Evolutionary conservation across 106 monocot species (phyloP), one percentile per base, ranked within the genome.

Genomic region (Dioscorea dumetorum): DNA sequence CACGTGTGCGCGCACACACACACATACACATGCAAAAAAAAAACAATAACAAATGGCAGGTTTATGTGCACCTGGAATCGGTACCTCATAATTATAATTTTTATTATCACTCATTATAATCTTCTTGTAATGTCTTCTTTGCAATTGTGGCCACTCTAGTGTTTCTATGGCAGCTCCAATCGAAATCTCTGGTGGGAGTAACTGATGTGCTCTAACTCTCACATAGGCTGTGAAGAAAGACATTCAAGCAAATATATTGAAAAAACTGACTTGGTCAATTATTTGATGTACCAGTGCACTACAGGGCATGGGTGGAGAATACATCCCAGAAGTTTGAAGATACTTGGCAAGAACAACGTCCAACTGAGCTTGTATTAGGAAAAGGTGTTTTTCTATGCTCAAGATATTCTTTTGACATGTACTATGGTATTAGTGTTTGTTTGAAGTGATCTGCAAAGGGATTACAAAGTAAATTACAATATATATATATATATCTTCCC

Each of bases 271-370:
- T 19, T 54, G 13, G 54, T 54, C 4, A 54, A 54, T 54, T 57
- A 9, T 70, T 77, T 69, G 34, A 67, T 73, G 49, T 79, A 56
- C 56, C 80, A 97, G 95, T 92, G 75, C 86, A 92, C 60, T 97
- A 97, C 66, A 84, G 72, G 74, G 95, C 91, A 70, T 97, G 95
- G 95, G 83, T 77, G 70, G 75, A 84, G 61, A 84, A 62, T 52
- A 80, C 78, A 52, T 76, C 61, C 32, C 91, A 89, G 68, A 97
- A 97, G 71, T 89, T 97, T 79, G 95, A 97, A 82, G 95, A 97
- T 77, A 97, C 91, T 13, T 89, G 95, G 95, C 88, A 84, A 80
- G 95, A 97, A 62, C 95, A 89, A 65, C 71, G 79, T 48, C 91
- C 95, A 58, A 34, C 77, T 61, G 91, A 97, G 74, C 71, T 97